phyloP scores from a whole-genome alignment of 129 eudicot species.

The Lactuca sativa region DNA sequence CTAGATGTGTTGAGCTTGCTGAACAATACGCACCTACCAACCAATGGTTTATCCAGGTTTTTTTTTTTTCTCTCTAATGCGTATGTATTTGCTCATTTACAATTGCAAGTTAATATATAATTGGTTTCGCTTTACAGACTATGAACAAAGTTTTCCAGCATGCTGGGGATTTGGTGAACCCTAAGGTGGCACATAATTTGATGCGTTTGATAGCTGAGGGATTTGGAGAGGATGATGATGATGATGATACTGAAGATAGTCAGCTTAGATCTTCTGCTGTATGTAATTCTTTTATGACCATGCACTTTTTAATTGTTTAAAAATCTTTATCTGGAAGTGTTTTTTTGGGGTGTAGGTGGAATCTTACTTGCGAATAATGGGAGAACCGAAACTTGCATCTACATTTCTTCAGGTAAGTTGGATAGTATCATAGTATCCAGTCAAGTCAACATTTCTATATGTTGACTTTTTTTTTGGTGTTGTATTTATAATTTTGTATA shows the following conservation, averaged over 20 bases:
- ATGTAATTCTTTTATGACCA: slow-evolving; percentile 29
- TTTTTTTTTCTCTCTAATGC: not conserved
- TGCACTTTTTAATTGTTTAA: not conserved
- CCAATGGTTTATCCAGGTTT: slow-evolving; percentile 98
- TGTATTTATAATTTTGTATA: not conserved
- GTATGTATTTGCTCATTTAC: not conserved
- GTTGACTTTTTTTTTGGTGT: not conserved
- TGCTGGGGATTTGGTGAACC: slow-evolving; percentile 97
- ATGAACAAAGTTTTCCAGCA: slow-evolving; percentile 98
- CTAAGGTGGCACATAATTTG: slow-evolving; percentile 93
- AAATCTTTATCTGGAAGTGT: not conserved
- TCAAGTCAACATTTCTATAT: not conserved
- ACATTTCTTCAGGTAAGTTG: slow-evolving; percentile 81
- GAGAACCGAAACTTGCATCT: slow-evolving; percentile 96
- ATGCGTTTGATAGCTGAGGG: slow-evolving; percentile 99
- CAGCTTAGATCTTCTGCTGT: slow-evolving; percentile 97
- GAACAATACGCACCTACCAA: slow-evolving; percentile 99
- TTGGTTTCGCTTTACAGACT: slow-evolving; percentile 49
- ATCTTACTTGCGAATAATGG: slow-evolving; percentile 78
- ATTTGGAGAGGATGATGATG: slow-evolving; percentile 79
- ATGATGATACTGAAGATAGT: slow-evolving; percentile 76
- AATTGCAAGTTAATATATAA: not conserved
- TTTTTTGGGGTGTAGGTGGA: slow-evolving; percentile 68
- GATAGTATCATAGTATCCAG: not conserved
- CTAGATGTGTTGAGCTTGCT: slow-evolving; percentile 97